Evolutionary conservation across 192 early-diverging fungal genomes (phyloP), one percentile per base, ranked within the genome.

Genomic region (Rhizophlyctis rosea): DNA sequence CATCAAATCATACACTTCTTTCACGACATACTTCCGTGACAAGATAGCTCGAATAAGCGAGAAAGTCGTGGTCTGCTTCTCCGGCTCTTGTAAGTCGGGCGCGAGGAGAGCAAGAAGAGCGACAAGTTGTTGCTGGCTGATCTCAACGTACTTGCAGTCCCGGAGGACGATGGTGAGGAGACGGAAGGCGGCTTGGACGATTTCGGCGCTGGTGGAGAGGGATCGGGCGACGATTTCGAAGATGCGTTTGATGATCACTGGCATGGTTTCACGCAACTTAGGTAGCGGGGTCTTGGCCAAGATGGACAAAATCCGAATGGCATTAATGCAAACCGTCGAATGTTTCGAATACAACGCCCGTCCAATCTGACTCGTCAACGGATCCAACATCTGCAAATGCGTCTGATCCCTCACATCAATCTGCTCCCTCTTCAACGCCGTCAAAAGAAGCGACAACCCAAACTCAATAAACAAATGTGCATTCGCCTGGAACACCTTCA

Each of bases 1-100:
- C 86, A 98, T 89, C n/a, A 97, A 69, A 58, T 95, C 92, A 69
- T 98, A 99, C 55, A 99, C 79, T 64, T 94, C 91, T 9, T 90
- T 87, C 33, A 88, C 86, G 30, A 96, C 76, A 65, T 92, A 86
- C 59, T 93, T 86, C 29, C 91, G 88, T 0, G 85, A 81, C 39
- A 99, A 74, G 34, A 99, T 89, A 3, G 93, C 90, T 21, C 89
- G 81, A 53, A 99, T 85, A 21, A 99, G 73, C 1, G 88, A 80
- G 59, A 98, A 98, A 0, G 87, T 87, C 13, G 90, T 91, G 1
- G 82, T 76, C 62, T 95, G 93, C 0, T 81, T 74, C 63, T 95
- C 91, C 11, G 87, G 85, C 53, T 93, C 91, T 55, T 61, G 59
- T 47, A 99, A 71, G 67, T 98, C 92, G 2, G 92, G 90, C 34